Conservation (phyloP, 2,329 filamentous ascomycete species). For the Fusarium robinianum region DNA sequence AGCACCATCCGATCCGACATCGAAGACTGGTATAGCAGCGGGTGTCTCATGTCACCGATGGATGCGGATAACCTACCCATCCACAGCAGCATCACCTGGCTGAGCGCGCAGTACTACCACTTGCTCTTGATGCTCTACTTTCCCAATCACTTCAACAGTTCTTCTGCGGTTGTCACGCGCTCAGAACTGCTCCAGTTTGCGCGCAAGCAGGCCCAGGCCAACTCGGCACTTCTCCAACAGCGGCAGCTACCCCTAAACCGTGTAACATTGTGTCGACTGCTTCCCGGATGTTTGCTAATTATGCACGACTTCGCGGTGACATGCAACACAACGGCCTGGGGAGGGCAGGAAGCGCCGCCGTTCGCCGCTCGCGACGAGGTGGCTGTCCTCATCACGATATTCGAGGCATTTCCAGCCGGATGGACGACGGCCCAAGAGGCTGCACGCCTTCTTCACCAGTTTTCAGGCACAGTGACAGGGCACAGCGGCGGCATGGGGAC, state of each 20-base stretch:
- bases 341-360: conserved; percentile 22
- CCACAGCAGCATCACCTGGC: conserved; percentile 51
- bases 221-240: conserved; percentile 48
- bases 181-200: conserved; percentile 45
- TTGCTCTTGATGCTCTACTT: conserved; percentile 51
- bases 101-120: conserved; percentile 50
- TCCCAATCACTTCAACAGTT: conserved; percentile 47
- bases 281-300: conserved; percentile 46
- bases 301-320: conserved; percentile 39
- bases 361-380: conserved; percentile 44
- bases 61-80: conserved; percentile 51
- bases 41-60: conserved; percentile 49
- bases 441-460: conserved; percentile 41
- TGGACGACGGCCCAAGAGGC: conserved; percentile 44
- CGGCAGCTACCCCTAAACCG: conserved; percentile 50
- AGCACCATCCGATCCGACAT: conserved; percentile 47
- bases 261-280: conserved; percentile 46
- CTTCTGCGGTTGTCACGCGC: conserved; percentile 36
- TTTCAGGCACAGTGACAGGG: conserved; percentile 29
- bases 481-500: conserved; percentile 24
- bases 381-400: conserved; percentile 40
- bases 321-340: conserved; percentile 18
- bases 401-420: conserved; percentile 45
- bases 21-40: conserved; percentile 53
- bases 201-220: conserved; percentile 50